These are phyloP conservation scores for Agrostemma githago DNA, from an alignment of 148 eudicot species.

Conservation along the genomic window DNA sequence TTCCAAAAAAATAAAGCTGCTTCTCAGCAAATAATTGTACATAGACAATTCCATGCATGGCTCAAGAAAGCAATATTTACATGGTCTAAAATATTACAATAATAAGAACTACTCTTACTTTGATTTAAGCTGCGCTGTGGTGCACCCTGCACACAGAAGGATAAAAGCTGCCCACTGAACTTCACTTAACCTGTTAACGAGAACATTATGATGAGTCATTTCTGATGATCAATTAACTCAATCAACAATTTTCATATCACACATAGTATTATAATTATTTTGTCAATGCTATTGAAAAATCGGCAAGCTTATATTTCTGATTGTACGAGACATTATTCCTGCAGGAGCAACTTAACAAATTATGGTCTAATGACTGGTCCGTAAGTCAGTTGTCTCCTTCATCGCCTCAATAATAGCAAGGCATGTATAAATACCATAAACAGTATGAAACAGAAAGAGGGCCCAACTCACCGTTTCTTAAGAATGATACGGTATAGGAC, in stretches of 20 bases:
- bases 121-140: constrained; percentile 93
- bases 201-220: background rate
- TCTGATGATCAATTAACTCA: background rate
- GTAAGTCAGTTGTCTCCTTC: background rate
- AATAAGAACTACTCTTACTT: constrained; percentile 46
- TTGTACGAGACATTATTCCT: background rate
- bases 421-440: background rate
- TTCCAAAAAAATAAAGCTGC: background rate
- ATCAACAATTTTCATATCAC: background rate
- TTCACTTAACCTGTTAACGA: constrained; percentile 69
- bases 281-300: background rate
- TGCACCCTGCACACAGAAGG: constrained; percentile 92
- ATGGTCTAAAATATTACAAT: too few relatives aligned
- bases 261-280: background rate
- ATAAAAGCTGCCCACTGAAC: constrained; percentile 99
- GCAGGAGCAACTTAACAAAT: background rate
- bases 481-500: constrained; percentile 85
- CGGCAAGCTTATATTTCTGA: constrained; percentile 11
- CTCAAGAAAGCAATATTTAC: background rate
- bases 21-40: background rate
- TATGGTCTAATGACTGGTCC: background rate
- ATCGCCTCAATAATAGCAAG: background rate
- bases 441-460: background rate
- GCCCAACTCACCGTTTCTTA: constrained; percentile 55
- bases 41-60: background rate